Evolutionary conservation across 805 yeast genomes (phyloP), one percentile per base, ranked within the genome.

Genomic region (Yueomyces sp.): DNA sequence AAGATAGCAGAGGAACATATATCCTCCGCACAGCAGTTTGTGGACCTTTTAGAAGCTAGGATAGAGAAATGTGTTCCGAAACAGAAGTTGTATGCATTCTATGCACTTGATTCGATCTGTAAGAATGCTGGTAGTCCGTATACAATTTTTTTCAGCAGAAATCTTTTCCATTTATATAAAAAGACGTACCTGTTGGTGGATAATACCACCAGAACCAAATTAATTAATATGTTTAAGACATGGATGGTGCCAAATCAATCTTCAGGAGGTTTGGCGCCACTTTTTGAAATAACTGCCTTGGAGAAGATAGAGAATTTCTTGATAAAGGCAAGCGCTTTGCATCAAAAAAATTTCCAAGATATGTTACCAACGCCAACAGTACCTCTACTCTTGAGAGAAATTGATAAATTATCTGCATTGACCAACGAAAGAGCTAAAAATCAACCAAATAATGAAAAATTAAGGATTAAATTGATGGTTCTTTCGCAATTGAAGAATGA

Each of bases 41-140:
- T 84, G 19, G 74, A 75, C 43, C 85, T 87, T 12, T 75, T 92
- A 44, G 85, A 81, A 51, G 70, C 70, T 42, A 74, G 95, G 60
- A 79, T 90, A 41, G 71, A 73, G 50, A 80, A 76, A 59, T 79
- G 92, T 54, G 74, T 84, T 3, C 96, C 96, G 1, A 72, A 75
- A 9, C 88, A 85, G 50, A 92, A 92, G 62, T 70, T 92, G 40
- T 92, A 76, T 53, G 78, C 92, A 3, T 70, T 92, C 47, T 92
- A 90, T 57, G 70, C 90, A 40, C 64, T 92, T 44, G 97, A 92
- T 61, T 87, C 96, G 19, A 83, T 92, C 40, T 83, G 90, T 64
- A 92, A 92, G 62, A 85, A 81, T 54, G 80, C 85, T 32, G 96
- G 96, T 6, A 73, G 79, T 47, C 96, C 97, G 2, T 92, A 90